Base-by-base conservation (phyloP, 2,329 filamentous ascomycete genomes). In the Cryoendolithus antarcticus region DNA sequence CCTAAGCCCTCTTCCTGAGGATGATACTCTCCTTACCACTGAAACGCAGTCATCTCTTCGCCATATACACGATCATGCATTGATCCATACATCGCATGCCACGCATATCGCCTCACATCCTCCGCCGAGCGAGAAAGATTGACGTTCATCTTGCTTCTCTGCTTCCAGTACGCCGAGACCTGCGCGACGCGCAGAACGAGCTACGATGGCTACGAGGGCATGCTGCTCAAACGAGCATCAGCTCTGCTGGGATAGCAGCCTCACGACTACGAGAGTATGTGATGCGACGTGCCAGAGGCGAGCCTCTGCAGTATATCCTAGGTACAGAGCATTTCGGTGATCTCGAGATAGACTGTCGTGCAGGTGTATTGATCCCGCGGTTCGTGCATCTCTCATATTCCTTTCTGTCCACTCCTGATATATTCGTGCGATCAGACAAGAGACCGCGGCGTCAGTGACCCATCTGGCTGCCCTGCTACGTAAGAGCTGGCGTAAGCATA, bases 281-380 rank as follows among this genome's bases (percentile, higher is more conserved):
- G 5, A 31, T n/a, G n/a, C 43, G 56, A 34, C 63, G 75, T 42
- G 62, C 69, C 3, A 58, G 49, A n/a, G 86, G 86, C 1, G 73
- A 78, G 42, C 91, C 91, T 1, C 62, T 98, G 28, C 91, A 96
- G 59, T 96, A 96, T 56, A 71, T 96, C 13, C 65, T 98, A 1
- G 86, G 86, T 3, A 78, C 79, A 4, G 86, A 95, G 58, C 91
- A 82, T 2, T 96, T 98, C 62, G 89, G 88, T 1, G 65, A 75
- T 4, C 62, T 96, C 10, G 81, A 94, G 32, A 81, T 98, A 34
- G 63, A 71, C 39, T 95, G 88, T 55, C 68, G 66, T 21, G 73
- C 69, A 8, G 84, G 84, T 2, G 88, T 96, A 4, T 65, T 98
- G 41, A 93, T 96, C 47, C 91, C 91, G 29, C 74, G 89, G 66